phyloP scores from a whole-genome alignment of 495 filamentous ascomycete species.

The Penicillium pancosmium region DNA sequence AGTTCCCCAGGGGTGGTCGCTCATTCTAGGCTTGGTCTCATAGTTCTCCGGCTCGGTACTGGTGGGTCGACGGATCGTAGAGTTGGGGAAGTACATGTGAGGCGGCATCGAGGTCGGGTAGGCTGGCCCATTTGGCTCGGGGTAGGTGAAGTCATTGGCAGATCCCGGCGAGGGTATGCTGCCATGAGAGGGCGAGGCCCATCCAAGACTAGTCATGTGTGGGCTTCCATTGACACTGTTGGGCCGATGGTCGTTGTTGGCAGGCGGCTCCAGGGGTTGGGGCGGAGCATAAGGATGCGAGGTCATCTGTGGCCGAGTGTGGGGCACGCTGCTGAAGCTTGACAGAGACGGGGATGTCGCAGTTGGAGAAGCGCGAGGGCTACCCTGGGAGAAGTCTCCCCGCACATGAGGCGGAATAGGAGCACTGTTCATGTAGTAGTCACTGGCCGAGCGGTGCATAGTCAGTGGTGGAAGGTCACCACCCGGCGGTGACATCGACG shows the following conservation, averaged over 20 bases:
- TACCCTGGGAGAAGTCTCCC: constrained; percentile 73
- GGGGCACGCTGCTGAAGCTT: constrained; percentile 57
- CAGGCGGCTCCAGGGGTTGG: constrained; percentile 83
- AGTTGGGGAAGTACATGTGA: constrained; percentile 65
- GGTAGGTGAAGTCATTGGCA: constrained; percentile 66
- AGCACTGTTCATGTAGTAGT: constrained; percentile 69
- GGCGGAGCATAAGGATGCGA: constrained; percentile 91
- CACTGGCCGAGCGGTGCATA: constrained; percentile 67
- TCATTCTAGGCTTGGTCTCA: constrained; percentile 58
- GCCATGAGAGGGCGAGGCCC: constrained; percentile 71
- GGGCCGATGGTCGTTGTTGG: constrained; percentile 71
- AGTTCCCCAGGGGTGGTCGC: constrained; percentile 46
- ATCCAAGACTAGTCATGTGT: constrained; percentile 71
- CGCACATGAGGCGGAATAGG: constrained; percentile 84
- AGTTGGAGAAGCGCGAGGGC: constrained; percentile 68
- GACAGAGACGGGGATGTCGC: constrained; percentile 63
- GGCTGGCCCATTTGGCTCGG: constrained; percentile 64
- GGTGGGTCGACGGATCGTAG: constrained; percentile 65
- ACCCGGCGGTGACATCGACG: constrained; percentile 81
- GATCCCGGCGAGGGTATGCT: constrained; percentile 68
- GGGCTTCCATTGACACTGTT: constrained; percentile 71
- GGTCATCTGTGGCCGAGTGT: constrained; percentile 66
- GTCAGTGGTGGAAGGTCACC: constrained; percentile 73
- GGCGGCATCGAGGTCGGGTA: constrained; percentile 59
- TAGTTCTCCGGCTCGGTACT: constrained; percentile 74